Percentiles rank a stretch among this genome's conserved stretches.
phyloP scores from a whole-genome alignment of 2,329 filamentous ascomycete species.

The Trichoderma cornu-damae region DNA sequence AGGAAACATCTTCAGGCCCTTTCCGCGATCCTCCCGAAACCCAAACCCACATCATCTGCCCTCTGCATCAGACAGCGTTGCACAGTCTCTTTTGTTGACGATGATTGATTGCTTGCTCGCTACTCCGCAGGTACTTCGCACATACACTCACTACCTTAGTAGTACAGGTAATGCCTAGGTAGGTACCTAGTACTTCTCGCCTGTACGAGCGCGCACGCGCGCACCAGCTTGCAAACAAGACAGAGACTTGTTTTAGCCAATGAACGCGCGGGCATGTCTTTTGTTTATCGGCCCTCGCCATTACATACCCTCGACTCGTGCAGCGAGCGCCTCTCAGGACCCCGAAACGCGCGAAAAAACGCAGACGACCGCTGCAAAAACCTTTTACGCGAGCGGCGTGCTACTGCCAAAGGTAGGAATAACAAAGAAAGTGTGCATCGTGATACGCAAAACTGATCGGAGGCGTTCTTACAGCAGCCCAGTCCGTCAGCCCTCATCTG shows the following conservation, averaged over 20 bases:
- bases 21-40: no score
- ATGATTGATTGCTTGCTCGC: no score
- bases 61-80: no score
- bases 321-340: background rate
- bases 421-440: background rate
- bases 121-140: no score
- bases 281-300: background rate
- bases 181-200: no score
- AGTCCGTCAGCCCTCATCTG: constrained; percentile 9
- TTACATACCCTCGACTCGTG: background rate
- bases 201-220: constrained; percentile 1
- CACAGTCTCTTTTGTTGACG: no score
- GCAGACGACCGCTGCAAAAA: background rate
- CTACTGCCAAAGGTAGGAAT: background rate
- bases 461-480: constrained; percentile 4
- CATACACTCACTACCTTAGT: no score
- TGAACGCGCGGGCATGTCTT: background rate
- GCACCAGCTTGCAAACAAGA: background rate
- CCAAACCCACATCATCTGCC: no score
- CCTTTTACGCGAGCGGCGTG: background rate
- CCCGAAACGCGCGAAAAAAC: background rate
- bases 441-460: background rate
- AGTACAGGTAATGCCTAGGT: no score
- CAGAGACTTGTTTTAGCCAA: constrained; percentile 2
- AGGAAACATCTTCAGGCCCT: no score